Evolutionary conservation across 495 filamentous ascomycete genomes (phyloP), one percentile per base, ranked within the genome.

Genomic region (Paragyromitra xinjiangensis): DNA sequence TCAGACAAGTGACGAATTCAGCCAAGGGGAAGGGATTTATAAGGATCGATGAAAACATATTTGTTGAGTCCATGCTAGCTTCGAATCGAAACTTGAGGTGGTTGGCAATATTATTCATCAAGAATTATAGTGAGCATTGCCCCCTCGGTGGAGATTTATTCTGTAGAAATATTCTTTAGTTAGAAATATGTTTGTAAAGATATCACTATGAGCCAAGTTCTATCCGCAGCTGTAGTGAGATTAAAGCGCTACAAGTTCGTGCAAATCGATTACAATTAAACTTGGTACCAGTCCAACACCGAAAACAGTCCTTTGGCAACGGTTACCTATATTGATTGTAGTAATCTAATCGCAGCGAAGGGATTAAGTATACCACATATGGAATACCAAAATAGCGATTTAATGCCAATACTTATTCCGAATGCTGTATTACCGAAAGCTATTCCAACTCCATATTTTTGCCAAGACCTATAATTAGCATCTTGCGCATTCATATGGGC

Each of bases 1-100:
- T 37, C 34, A 34, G 44, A n/a, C 44, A 51, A 34, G 5, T 51
- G 42, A n/a, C 44, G 63, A 51, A 66, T 51, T 51, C 63, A 39
- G 63, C n/a, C 1, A 22, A 1, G 9, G 4, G 3, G 16, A 19
- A 19, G n/a, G 63, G 0, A 50, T 65, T 42, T 59, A 0, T 34
- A 16, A 11, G 8, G 55, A 2, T 39, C n/a, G 64, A 67, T 67
- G 48, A 67, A 67, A 67, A 55, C 64, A 40, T 67, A 2, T 14
- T 53, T 11, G n/a, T 3, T 53, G 26, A 1, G 26, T 11, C 16
- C 3, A 63, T 44, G n/a, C n/a, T 44, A 24, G 39, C 24, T 12
- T 19, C 8, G n/a, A 19, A 19, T 39, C 14, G 3, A 24, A 39
- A 24, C 8, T 58, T 19, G 50, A n/a, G 6, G 22, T 50, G 44